These are phyloP conservation scores for Fusarium foetens DNA, from an alignment of 2,329 filamentous ascomycete species.

Conservation along the genomic window DNA sequence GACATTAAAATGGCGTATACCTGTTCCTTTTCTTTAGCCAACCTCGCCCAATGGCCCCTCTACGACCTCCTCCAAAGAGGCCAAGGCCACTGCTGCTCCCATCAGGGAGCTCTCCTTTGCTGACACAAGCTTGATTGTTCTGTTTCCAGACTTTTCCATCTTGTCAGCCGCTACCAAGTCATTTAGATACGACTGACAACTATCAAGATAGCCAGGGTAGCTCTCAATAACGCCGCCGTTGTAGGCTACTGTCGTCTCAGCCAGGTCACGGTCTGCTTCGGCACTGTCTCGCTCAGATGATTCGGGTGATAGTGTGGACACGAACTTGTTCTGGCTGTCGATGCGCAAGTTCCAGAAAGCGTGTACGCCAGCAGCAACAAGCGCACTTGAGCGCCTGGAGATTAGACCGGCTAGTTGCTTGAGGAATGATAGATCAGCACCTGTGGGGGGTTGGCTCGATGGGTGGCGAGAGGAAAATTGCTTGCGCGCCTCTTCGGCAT, in stretches of 20 bases:
- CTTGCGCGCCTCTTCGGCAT: slow-evolving; percentile 56
- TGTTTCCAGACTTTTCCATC: slow-evolving; percentile 49
- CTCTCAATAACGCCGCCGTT: slow-evolving; percentile 84
- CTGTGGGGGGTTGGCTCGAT: slow-evolving; percentile 52
- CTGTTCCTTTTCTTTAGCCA: slow-evolving; percentile 2
- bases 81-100: slow-evolving; percentile 78
- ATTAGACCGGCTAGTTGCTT: slow-evolving; percentile 64
- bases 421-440: slow-evolving; percentile 62
- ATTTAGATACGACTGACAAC: slow-evolving; percentile 72
- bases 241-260: slow-evolving; percentile 73
- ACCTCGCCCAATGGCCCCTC: slow-evolving; percentile 31
- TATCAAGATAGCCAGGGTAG: slow-evolving; percentile 73
- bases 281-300: slow-evolving; percentile 55
- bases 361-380: slow-evolving; percentile 68
- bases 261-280: slow-evolving; percentile 61
- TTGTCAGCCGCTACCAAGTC: slow-evolving; percentile 57
- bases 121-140: slow-evolving; percentile 69
- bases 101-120: slow-evolving; percentile 80
- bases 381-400: slow-evolving; percentile 66
- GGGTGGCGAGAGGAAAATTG: slow-evolving; percentile 64
- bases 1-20: slow-evolving; percentile 1
- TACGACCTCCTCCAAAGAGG: slow-evolving; percentile 49
- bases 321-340: slow-evolving; percentile 56
- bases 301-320: slow-evolving; percentile 43
- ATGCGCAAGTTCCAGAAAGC: slow-evolving; percentile 67